Evolutionary conservation across 768 basidiomycete species (phyloP).

Genomic region (Mycena leptocephala): DNA sequence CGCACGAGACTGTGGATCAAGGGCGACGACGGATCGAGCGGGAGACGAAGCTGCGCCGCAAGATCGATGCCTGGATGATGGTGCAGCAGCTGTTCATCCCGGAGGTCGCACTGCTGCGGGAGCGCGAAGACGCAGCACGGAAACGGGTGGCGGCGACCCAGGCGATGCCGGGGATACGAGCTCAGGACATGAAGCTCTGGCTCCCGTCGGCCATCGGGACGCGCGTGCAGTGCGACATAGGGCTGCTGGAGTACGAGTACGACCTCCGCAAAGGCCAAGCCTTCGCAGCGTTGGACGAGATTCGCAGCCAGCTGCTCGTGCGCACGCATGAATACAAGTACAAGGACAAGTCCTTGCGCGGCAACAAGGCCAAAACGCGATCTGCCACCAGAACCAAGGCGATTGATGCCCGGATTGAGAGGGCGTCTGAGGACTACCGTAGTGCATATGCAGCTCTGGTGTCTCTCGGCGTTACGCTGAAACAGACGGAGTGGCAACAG

Average conservation of each 20-base stretch:
- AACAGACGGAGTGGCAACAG: background rate
- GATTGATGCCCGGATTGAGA: background rate
- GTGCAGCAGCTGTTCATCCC: conserved; percentile 9
- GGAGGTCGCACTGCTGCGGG: background rate
- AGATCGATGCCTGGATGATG: background rate
- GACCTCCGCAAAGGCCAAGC: too few relatives aligned
- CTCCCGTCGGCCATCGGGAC: background rate
- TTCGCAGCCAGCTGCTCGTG: background rate
- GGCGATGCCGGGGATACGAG: background rate
- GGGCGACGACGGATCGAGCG: background rate
- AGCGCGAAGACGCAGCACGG: background rate
- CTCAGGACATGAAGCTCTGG: conserved; percentile 6
- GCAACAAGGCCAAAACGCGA: background rate
- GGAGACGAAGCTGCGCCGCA: too few relatives aligned
- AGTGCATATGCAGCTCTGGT: too few relatives aligned
- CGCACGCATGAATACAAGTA: background rate
- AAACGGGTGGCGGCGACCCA: too few relatives aligned
- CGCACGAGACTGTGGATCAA: background rate
- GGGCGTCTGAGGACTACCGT: background rate
- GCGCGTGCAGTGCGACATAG: background rate
- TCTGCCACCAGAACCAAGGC: background rate
- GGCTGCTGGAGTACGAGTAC: conserved; percentile 4
- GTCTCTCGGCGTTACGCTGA: background rate
- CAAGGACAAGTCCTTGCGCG: background rate
- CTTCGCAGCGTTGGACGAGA: too few relatives aligned